These are phyloP conservation scores for Penicillium sp. DNA, from an alignment of 2,329 filamentous ascomycete genomes.

Conservation along the genomic window DNA sequence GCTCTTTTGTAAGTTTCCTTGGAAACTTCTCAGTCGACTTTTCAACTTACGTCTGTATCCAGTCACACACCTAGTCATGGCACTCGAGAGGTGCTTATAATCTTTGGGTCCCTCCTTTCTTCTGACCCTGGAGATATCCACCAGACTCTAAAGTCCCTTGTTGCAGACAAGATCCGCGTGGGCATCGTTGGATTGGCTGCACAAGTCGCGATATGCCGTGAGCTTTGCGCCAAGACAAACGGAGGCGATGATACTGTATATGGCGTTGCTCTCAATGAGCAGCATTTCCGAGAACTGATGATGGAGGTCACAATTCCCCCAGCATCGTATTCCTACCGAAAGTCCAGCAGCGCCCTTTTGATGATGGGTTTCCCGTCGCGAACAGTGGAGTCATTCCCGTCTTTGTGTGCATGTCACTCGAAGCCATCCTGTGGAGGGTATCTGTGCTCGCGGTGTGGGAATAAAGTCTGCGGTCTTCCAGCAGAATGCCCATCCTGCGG, in stretches of 20 bases:
- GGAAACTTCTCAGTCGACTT: not conserved
- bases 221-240: slow-evolving; percentile 85
- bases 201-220: slow-evolving; percentile 85
- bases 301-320: slow-evolving; percentile 86
- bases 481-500: slow-evolving; percentile 88
- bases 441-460: slow-evolving; percentile 79
- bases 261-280: slow-evolving; percentile 78
- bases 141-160: slow-evolving; percentile 74
- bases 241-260: slow-evolving; percentile 69
- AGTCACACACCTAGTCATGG: slow-evolving; percentile 89
- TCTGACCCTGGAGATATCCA: slow-evolving; percentile 95
- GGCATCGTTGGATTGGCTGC: slow-evolving; percentile 87
- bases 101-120: slow-evolving; percentile 86
- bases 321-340: slow-evolving; percentile 63
- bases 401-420: slow-evolving; percentile 88
- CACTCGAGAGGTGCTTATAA: slow-evolving; percentile 84
- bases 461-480: slow-evolving; percentile 85
- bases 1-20: slow-evolving; percentile 65
- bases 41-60: slow-evolving; percentile 9
- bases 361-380: slow-evolving; percentile 98
- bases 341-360: slow-evolving; percentile 57
- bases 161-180: slow-evolving; percentile 79
- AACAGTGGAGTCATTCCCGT: slow-evolving; percentile 66
- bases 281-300: slow-evolving; percentile 84
- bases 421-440: slow-evolving; percentile 80